Conservation (phyloP, 2,329 filamentous ascomycete genomes). For the Ophiobolus disseminans region DNA sequence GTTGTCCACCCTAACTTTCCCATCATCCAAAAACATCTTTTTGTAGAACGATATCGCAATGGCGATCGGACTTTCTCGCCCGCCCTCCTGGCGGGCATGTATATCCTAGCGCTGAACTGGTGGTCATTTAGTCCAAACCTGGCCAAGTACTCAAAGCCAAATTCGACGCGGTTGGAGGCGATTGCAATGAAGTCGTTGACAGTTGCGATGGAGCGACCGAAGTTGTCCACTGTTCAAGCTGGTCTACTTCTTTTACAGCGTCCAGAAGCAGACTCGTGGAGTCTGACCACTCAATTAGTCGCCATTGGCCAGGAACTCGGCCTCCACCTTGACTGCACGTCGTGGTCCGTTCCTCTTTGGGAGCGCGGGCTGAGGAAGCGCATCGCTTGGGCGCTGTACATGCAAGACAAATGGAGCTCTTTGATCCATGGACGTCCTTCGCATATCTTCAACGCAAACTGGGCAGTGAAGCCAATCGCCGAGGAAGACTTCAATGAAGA, state of each 20-base stretch:
- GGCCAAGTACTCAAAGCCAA: constrained; percentile 69
- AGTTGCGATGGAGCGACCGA: constrained; percentile 80
- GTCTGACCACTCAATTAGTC: constrained; percentile 84
- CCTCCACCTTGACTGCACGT: constrained; percentile 83
- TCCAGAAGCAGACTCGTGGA: constrained; percentile 80
- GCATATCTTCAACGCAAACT: constrained; percentile 73
- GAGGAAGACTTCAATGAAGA: constrained; percentile 76
- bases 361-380: constrained; percentile 84
- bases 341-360: constrained; percentile 88
- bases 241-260: constrained; percentile 77
- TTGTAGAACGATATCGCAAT: constrained; percentile 77
- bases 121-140: constrained; percentile 78
- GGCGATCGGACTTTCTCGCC: constrained; percentile 78
- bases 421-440: constrained; percentile 85
- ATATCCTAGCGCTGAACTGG: constrained; percentile 87
- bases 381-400: constrained; percentile 88
- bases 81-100: constrained; percentile 78
- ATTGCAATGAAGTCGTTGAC: constrained; percentile 75
- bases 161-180: constrained; percentile 75
- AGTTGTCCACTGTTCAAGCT: constrained; percentile 80
- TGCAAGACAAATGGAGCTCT: constrained; percentile 93
- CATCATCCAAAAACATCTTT: constrained; percentile 81
- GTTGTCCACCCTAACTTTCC: constrained; percentile 83
- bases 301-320: constrained; percentile 88
- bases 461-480: constrained; percentile 74